Base-by-base conservation (phyloP, 1,139 yeast genomes). In the Geotrichum bryndzae region DNA sequence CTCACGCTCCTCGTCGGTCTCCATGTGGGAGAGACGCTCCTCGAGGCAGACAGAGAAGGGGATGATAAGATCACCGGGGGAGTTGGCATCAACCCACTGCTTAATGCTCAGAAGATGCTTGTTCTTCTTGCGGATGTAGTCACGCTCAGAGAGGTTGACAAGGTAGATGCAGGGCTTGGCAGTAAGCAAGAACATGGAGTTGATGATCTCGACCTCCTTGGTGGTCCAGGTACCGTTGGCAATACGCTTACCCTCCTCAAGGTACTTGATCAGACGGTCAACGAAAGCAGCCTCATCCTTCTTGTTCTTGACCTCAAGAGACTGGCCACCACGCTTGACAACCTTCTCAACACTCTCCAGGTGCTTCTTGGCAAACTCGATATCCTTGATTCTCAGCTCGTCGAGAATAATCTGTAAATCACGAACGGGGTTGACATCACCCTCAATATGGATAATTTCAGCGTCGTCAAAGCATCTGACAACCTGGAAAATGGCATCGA, bases 381-480 rank as follows among this genome's bases (percentile, higher is more conserved):
- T 91, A 79, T 94, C 99, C 80, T 94, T 94, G 74, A 92, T 84
- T 80, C 97, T 87, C 78, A 94, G 85, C 80, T 94, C 99, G 67
- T 89, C 90, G 70, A 83, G 83, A 73, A 95, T 90, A 73, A 94
- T 92, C 69, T 90, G 96, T 78, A 95, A 85, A 79, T 94, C 99
- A 74, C 96, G 90, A 63, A 84, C 86, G 67, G 99, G 99, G 77
- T 94, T 87, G 66, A 94, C 99, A 75, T 92, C 98, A 77, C 97
- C 97, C 79, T 92, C 97, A 71, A 94, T 90, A 77, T 94, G 99
- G 70, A 92, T 92, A 72, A 94, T 94, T 72, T 94, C 99, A 60
- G 98, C 95, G 77, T 94, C 99, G 74, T 94, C 99, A 72, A 94
- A 94, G 79, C 96, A 88, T 82, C 99, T 88, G 63, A 94, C 98